A percentile compares a stretch with the other conserved stretches of the same genome.
phyloP scores from a whole-genome alignment of 1,139 yeast genomes.

The Nadsonia commutata region DNA sequence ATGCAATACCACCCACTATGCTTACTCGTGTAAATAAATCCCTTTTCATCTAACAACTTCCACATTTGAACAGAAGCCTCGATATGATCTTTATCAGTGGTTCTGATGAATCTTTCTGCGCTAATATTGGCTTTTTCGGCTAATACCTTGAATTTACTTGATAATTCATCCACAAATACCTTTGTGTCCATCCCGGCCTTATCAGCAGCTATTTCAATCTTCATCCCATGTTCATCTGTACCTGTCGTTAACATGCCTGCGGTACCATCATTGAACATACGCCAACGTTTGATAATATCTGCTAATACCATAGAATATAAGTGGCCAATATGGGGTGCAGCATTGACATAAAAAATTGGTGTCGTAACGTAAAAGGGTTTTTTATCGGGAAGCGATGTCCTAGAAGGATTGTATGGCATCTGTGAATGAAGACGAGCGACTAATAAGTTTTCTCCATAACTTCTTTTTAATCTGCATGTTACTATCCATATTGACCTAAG shows the following conservation, averaged over 20 bases:
- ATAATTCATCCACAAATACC: slow-evolving; percentile 55
- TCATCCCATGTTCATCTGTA: slow-evolving; percentile 93
- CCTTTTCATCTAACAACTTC: slow-evolving; percentile 43
- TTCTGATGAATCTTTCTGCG: slow-evolving; percentile 71
- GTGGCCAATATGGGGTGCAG: slow-evolving; percentile 91
- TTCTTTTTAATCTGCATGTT: not conserved
- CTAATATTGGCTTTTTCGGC: slow-evolving; percentile 42
- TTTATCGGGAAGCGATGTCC: not conserved
- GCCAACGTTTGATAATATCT: slow-evolving; percentile 71
- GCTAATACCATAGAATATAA: slow-evolving; percentile 75
- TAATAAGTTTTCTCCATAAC: not conserved
- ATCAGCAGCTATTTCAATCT: slow-evolving; percentile 67
- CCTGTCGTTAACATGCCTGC: slow-evolving; percentile 64
- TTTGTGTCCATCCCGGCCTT: slow-evolving; percentile 43
- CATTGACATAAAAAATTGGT: slow-evolving; percentile 94
- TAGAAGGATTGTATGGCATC: not conserved
- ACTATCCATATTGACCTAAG: not conserved
- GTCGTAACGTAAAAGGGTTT: slow-evolving; percentile 46
- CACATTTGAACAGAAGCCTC: slow-evolving; percentile 55
- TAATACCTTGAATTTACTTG: slow-evolving; percentile 46
- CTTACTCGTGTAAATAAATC: slow-evolving; percentile 62
- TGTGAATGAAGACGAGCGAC: not conserved
- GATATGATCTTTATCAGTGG: slow-evolving; percentile 74
- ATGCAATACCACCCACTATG: slow-evolving; percentile 94
- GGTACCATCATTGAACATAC: slow-evolving; percentile 28